Evolutionary conservation across 495 filamentous ascomycete species (phyloP).

Genomic region (Aspergillus diversus): DNA sequence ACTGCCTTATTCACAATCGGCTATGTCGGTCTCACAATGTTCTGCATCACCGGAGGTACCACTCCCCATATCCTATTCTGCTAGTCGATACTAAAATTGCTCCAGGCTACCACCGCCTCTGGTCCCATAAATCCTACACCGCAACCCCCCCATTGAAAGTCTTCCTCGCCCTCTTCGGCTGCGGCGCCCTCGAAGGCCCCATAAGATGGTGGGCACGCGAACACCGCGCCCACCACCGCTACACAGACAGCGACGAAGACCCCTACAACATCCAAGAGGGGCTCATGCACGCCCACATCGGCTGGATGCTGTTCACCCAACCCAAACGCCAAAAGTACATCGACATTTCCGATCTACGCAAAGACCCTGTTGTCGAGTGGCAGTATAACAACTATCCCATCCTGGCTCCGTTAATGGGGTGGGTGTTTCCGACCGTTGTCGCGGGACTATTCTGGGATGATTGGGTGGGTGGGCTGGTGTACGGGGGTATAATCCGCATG

Average conservation of each 20-base stretch:
- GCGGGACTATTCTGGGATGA: slow-evolving; percentile 88
- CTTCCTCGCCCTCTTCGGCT: slow-evolving; percentile 87
- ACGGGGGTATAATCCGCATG: slow-evolving; percentile 90
- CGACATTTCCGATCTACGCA: slow-evolving; percentile 94
- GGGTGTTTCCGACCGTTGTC: slow-evolving; percentile 79
- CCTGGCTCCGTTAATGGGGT: slow-evolving; percentile 81
- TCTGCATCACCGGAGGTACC: not conserved
- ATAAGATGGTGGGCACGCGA: slow-evolving; percentile 96
- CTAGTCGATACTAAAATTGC: too few species aligned
- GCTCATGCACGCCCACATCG: slow-evolving; percentile 90
- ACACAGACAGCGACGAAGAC: slow-evolving; percentile 98
- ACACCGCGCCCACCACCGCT: slow-evolving; percentile 96
- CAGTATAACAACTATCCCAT: slow-evolving; percentile 92
- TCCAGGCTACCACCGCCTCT: slow-evolving; percentile 81
- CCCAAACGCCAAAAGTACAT: slow-evolving; percentile 89
- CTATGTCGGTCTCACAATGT: not conserved
- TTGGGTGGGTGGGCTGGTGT: slow-evolving; percentile 87
- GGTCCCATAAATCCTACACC: slow-evolving; percentile 93
- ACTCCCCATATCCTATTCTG: not conserved
- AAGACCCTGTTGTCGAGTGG: slow-evolving; percentile 89
- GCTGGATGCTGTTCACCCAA: slow-evolving; percentile 83
- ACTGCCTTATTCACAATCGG: not conserved
- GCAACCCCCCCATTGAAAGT: slow-evolving; percentile 82
- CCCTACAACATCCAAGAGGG: slow-evolving; percentile 98
- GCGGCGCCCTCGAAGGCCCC: slow-evolving; percentile 92